These are phyloP conservation scores for Gossypium davidsonii DNA, from an alignment of 441 rosid genomes.

Conservation along the genomic window DNA sequence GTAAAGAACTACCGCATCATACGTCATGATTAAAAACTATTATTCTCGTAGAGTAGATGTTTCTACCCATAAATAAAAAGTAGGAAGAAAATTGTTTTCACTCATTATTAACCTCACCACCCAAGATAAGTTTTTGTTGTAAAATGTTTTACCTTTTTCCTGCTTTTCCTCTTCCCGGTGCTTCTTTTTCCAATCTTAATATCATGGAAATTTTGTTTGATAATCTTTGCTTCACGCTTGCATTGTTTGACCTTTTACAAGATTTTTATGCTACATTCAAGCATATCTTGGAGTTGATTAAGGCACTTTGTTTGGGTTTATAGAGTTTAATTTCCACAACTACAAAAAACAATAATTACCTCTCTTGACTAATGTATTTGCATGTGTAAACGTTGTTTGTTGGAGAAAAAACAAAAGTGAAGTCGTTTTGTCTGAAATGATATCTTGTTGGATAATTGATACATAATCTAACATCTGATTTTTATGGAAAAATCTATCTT, in stretches of 20 bases:
- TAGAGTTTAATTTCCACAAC: background rate
- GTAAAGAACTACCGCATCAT: too few relatives aligned
- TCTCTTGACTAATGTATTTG: too few relatives aligned
- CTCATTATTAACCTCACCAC: background rate
- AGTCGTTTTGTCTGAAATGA: background rate
- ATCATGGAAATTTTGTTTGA: background rate
- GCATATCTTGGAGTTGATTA: slow-evolving; percentile 1
- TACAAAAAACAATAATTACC: too few relatives aligned
- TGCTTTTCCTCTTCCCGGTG: background rate
- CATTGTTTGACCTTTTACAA: slow-evolving; percentile 13
- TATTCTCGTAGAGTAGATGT: too few relatives aligned
- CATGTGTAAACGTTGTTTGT: too few relatives aligned
- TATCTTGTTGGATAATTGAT: background rate
- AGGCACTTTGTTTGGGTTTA: background rate
- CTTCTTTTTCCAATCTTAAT: background rate
- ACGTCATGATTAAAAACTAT: too few relatives aligned
- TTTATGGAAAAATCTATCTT: background rate
- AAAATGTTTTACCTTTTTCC: background rate
- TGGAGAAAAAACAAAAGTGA: background rate
- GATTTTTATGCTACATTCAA: background rate
- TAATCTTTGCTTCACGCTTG: slow-evolving; percentile 6
- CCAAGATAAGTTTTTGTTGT: background rate
- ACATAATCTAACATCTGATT: background rate
- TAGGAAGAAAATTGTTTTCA: too few relatives aligned
- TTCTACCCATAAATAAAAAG: too few relatives aligned